Conservation (phyloP, 805 yeast genomes). For the Lachancea fermentati region DNA sequence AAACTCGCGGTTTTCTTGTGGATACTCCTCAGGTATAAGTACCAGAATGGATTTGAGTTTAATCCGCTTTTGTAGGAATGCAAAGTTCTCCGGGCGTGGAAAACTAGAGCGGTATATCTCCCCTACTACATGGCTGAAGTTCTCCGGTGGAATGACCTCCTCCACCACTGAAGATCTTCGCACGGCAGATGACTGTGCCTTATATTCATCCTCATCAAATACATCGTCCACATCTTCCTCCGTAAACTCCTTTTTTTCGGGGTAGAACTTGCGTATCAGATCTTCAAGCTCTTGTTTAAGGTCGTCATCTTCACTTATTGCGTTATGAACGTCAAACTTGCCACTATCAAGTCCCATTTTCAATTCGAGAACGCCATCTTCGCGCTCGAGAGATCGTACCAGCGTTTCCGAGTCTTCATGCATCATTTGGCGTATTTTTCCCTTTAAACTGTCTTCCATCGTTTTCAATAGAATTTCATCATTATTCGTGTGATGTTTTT, state of each 20-base stretch:
- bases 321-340: slow-evolving; percentile 14
- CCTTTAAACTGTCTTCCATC: too few species aligned
- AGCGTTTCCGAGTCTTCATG: not conserved
- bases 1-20: slow-evolving; percentile 65
- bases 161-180: not conserved
- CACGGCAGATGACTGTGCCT: slow-evolving; percentile 15
- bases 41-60: slow-evolving; percentile 71
- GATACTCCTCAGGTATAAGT: slow-evolving; percentile 87
- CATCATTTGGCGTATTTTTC: not conserved
- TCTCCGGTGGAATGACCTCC: slow-evolving; percentile 66
- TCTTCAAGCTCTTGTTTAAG: slow-evolving; percentile 14
- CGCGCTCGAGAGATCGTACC: not conserved
- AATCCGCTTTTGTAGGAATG: slow-evolving; percentile 52
- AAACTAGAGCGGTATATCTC: slow-evolving; percentile 82
- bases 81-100: slow-evolving; percentile 80
- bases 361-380: slow-evolving; percentile 4
- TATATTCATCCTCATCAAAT: slow-evolving; percentile 19
- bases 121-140: slow-evolving; percentile 78
- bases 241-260: not conserved
- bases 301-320: slow-evolving; percentile 14
- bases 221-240: slow-evolving; percentile 25
- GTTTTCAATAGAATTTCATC: too few species aligned
- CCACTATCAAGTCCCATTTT: slow-evolving; percentile 7
- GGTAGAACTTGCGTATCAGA: slow-evolving; percentile 14
- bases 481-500: too few species aligned